Conservation (phyloP, 2,329 filamentous ascomycete species). For the Talaromyces sp. region DNA sequence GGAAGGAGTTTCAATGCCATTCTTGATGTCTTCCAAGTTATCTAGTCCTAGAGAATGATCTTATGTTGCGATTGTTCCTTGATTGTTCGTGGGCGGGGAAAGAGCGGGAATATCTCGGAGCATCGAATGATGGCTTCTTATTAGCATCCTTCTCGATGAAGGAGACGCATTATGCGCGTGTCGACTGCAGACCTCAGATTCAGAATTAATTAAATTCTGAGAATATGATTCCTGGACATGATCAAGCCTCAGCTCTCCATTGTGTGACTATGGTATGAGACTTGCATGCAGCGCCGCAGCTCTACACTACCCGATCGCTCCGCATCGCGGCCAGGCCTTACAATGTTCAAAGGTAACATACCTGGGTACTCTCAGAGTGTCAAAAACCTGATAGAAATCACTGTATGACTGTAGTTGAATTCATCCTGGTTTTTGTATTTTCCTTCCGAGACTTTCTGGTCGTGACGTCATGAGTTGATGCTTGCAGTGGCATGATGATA, state of each 20-base stretch:
- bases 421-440: background rate
- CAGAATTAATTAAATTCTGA: background rate
- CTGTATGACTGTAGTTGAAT: background rate
- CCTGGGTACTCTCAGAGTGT: background rate
- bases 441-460: background rate
- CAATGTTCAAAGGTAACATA: background rate
- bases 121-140: background rate
- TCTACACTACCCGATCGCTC: background rate
- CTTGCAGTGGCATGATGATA: background rate
- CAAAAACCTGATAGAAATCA: background rate
- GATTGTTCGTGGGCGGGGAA: background rate
- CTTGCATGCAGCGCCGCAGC: background rate
- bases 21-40: background rate
- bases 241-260: background rate
- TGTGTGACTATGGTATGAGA: constrained; percentile 2
- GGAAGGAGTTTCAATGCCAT: background rate
- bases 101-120: constrained; percentile 8
- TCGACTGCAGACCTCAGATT: background rate
- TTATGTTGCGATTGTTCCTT: background rate
- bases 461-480: constrained; percentile 7
- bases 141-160: background rate
- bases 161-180: background rate
- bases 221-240: background rate
- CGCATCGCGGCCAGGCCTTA: background rate
- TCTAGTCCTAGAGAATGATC: background rate